phyloP scores from a whole-genome alignment of 805 yeast genomes.

The Kazachstania martiniae region DNA sequence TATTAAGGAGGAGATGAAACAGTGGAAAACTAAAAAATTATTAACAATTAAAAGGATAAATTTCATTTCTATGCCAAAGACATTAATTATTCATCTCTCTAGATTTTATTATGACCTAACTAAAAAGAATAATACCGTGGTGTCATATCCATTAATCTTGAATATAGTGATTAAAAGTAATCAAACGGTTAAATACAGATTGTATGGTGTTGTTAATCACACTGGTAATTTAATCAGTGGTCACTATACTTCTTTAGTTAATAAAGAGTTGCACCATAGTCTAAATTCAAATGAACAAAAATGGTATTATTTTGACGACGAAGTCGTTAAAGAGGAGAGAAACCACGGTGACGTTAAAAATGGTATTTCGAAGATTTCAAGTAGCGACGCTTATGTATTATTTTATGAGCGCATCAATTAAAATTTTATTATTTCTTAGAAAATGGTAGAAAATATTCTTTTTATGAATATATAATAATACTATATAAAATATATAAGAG shows the following conservation, averaged over 20 bases:
- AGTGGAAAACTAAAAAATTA: constrained; percentile 15
- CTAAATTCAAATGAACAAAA: constrained; percentile 29
- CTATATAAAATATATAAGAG: neutral
- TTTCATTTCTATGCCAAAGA: constrained; percentile 70
- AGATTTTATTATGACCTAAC: constrained; percentile 53
- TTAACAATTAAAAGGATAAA: constrained; percentile 56
- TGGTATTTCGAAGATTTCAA: constrained; percentile 31
- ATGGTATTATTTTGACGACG: constrained; percentile 76
- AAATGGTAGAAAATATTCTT: neutral
- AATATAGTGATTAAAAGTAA: constrained; percentile 35
- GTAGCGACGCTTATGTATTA: constrained; percentile 57
- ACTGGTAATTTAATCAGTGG: constrained; percentile 62
- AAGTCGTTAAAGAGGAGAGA: constrained; percentile 35
- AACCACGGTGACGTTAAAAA: constrained; percentile 38
- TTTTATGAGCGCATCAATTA: constrained; percentile 41
- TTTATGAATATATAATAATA: neutral
- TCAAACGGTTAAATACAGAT: constrained; percentile 33
- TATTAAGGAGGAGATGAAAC: constrained; percentile 4
- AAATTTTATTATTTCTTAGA: neutral
- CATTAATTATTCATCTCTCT: constrained; percentile 74
- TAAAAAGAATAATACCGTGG: constrained; percentile 40
- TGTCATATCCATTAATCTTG: constrained; percentile 46
- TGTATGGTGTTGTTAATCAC: constrained; percentile 61
- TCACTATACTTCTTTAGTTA: constrained; percentile 62
- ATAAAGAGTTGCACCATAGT: constrained; percentile 33